phyloP scores from a whole-genome alignment of 257 asterid species.

The Primulina huaijiensis region DNA sequence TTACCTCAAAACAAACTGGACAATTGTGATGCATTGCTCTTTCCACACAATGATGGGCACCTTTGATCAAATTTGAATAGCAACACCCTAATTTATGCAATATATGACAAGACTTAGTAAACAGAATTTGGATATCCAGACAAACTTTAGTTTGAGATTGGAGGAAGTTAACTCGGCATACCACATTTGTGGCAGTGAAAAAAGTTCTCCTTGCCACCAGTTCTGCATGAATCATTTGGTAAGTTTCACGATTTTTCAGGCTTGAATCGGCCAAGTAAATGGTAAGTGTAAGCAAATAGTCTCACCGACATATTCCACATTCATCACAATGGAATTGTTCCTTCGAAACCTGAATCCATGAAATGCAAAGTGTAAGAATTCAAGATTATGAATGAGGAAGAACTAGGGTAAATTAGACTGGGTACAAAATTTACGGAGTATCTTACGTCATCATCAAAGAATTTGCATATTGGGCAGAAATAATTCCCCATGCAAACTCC shows the following conservation, averaged over 20 bases:
- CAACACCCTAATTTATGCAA: slow-evolving; percentile 46
- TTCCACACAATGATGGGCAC: slow-evolving; percentile 55
- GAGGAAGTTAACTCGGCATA: slow-evolving; percentile 18
- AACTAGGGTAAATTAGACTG: neutral
- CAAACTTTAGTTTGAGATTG: neutral
- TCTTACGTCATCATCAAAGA: slow-evolving; percentile 58
- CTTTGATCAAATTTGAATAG: slow-evolving; percentile 43
- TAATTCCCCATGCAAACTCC: slow-evolving; percentile 63
- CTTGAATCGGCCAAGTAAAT: neutral
- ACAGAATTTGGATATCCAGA: neutral
- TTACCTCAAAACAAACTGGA: slow-evolving; percentile 68
- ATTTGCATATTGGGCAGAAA: slow-evolving; percentile 51
- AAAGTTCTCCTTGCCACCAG: slow-evolving; percentile 59
- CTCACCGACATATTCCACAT: slow-evolving; percentile 71
- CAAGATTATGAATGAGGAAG: neutral
- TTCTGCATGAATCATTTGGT: slow-evolving; percentile 35
- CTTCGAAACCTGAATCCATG: slow-evolving; percentile 48
- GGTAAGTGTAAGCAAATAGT: neutral
- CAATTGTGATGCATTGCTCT: slow-evolving; percentile 71
- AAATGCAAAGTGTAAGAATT: neutral
- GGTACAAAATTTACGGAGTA: neutral
- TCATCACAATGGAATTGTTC: slow-evolving; percentile 60
- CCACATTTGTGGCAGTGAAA: slow-evolving; percentile 61
- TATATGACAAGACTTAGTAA: neutral
- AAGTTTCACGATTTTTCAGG: neutral